These are phyloP conservation scores for Metarhizium album DNA, from an alignment of 2,329 filamentous ascomycete species.

Conservation along the genomic window DNA sequence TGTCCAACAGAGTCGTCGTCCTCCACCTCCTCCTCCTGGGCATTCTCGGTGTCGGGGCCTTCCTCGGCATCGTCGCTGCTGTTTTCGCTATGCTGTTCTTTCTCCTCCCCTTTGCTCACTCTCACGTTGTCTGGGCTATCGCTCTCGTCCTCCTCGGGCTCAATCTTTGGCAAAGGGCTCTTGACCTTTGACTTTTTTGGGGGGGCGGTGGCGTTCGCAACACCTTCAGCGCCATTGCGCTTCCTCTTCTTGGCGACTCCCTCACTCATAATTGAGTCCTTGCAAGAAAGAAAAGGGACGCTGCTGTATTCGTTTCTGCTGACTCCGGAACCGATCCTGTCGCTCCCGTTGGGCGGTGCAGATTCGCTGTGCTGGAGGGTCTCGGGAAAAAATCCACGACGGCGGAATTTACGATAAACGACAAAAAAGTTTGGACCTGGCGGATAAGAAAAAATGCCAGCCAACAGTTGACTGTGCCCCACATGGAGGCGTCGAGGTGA, in stretches of 20 bases:
- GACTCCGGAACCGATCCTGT: not conserved
- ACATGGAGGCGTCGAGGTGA: not conserved
- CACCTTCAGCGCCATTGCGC: constrained; percentile 23
- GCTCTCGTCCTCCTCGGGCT: constrained; percentile 17
- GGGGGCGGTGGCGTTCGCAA: constrained; percentile 11
- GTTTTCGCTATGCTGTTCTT: constrained; percentile 19
- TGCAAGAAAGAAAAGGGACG: not conserved
- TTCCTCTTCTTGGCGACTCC: constrained; percentile 34
- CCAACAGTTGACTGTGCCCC: not conserved
- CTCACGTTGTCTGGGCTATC: constrained; percentile 19
- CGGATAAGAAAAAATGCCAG: constrained; percentile 11
- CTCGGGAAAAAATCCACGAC: constrained; percentile 4
- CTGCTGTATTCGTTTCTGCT: not conserved
- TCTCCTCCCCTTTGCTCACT: constrained; percentile 18
- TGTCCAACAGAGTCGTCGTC: constrained; percentile 18
- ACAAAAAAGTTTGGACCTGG: constrained; percentile 8
- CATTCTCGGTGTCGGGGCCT: constrained; percentile 12
- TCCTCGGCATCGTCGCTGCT: constrained; percentile 14
- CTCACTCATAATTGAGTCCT: constrained; percentile 20
- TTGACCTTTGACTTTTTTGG: constrained; percentile 30
- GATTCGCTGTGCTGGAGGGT: not conserved
- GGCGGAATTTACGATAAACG: constrained; percentile 4
- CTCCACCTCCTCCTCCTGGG: constrained; percentile 13
- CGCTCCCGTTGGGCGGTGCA: not conserved
- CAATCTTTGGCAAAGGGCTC: constrained; percentile 20